Evolutionary conservation across 2,329 filamentous ascomycete species (phyloP), one percentile per base, ranked within the genome.

Genomic region (Sporothrix euskadiensis): DNA sequence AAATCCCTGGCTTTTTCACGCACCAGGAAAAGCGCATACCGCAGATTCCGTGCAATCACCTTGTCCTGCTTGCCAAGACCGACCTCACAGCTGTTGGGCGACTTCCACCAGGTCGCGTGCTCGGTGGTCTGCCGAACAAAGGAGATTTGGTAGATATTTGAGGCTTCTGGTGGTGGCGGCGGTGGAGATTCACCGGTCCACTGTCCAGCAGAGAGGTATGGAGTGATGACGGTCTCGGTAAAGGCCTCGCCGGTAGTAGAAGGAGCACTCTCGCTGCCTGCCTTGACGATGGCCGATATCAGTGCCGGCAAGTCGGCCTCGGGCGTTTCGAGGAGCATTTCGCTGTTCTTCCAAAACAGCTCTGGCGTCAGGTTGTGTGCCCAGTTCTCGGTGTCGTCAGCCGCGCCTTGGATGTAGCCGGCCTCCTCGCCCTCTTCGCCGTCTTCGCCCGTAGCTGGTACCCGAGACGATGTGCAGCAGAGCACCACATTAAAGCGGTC

Each of bases 371-470:
- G 86, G 0, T 93, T 94, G 71, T 88, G 84, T 0, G 94, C 91
- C 96, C 96, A 99, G 77, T 93, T 93, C 84, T 99, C 96, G 14
- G 92, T 93, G 80, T 99, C 96, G 81, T 99, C 96, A 1, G 92
- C 96, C 0, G 95, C 95, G 69, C 96, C 96, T 82, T 98, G 96
- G 74, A 99, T 91, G 79, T 99, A 99, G 0, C 94, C 94, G 68
- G 95, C 94, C 81, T 98, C 94, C 73, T 98, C 91, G 79, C 98
- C 98, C 6, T 90, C 90, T 59, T 77, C 78, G 12, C 75, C 91
- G 19, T 63, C 71, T 80, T 95, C 93, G 3, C 88, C 89, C 14
- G 39, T 66, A 1, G 90, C 91, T 1, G 83, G 83, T 0, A 94
- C 90, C 19, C 91, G 87, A 1, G 94, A 97, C 14, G 94, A 92